These are phyloP conservation scores for Diutina scorzettiae DNA, from an alignment of 1,139 yeast genomes.

Conservation along the genomic window DNA sequence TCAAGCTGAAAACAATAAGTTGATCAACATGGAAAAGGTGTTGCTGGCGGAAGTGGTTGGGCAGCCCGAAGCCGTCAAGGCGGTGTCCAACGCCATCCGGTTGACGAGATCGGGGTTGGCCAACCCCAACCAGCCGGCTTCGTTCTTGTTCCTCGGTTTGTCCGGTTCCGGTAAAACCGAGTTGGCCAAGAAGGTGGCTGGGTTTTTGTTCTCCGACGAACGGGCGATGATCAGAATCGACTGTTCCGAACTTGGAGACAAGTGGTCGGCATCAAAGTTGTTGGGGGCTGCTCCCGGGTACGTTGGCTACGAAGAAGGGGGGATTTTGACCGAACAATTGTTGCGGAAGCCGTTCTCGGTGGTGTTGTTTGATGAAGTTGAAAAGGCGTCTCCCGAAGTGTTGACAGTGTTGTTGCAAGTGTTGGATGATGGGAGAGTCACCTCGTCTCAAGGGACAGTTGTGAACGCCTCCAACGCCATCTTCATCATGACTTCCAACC, in stretches of 20 bases:
- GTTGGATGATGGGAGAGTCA: constrained; percentile 92
- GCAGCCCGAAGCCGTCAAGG: constrained; percentile 90
- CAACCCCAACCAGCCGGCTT: constrained; percentile 93
- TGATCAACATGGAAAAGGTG: constrained; percentile 88
- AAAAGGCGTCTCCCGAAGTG: constrained; percentile 98
- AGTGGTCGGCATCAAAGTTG: constrained; percentile 88
- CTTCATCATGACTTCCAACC: constrained; percentile 91
- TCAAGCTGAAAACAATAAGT: constrained; percentile 88
- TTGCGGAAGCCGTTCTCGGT: constrained; percentile 92
- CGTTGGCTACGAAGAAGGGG: constrained; percentile 97
- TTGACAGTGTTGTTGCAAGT: constrained; percentile 82
- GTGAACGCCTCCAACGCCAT: constrained; percentile 89
- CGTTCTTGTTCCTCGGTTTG: constrained; percentile 87
- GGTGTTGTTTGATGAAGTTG: constrained; percentile 89
- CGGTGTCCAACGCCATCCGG: constrained; percentile 91
- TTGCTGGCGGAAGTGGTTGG: constrained; percentile 83
- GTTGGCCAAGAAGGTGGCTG: constrained; percentile 91
- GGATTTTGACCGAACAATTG: constrained; percentile 84
- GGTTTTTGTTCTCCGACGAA: constrained; percentile 90
- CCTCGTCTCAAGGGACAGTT: constrained; percentile 87
- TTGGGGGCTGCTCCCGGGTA: constrained; percentile 98
- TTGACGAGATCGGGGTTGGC: constrained; percentile 91
- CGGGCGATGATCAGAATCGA: constrained; percentile 95
- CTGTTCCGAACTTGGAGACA: constrained; percentile 92
- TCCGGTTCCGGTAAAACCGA: constrained; percentile 99